phyloP scores from a whole-genome alignment of 345 rosid species.

The Viola odorata region DNA sequence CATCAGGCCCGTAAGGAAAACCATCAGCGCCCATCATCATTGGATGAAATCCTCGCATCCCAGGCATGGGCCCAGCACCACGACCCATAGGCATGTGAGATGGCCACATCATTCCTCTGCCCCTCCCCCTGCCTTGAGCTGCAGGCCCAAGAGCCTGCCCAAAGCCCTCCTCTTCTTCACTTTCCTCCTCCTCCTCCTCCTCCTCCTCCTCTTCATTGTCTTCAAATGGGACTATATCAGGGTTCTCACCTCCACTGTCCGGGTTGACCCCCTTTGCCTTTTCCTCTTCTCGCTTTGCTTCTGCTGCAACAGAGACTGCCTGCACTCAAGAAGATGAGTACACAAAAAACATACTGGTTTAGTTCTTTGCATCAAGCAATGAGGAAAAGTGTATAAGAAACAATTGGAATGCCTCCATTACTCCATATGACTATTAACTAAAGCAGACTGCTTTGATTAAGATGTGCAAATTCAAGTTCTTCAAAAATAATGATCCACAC shows the following conservation, averaged over 20 bases:
- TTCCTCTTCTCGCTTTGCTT: conserved; percentile 93
- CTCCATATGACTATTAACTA: no score
- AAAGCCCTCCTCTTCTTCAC: conserved; percentile 74
- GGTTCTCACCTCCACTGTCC: conserved; percentile 70
- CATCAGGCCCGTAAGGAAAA: conserved; percentile 76
- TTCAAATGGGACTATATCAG: conserved; percentile 93
- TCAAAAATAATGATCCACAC: no score
- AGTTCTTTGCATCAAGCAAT: neutral
- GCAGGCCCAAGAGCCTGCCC: conserved; percentile 30
- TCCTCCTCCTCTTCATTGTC: conserved; percentile 95
- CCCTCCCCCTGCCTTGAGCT: conserved; percentile 81
- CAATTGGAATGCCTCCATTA: conserved; percentile 6
- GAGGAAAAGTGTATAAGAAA: neutral
- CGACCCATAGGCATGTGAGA: conserved; percentile 77
- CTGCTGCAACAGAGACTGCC: conserved; percentile 85
- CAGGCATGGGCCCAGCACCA: conserved; percentile 81
- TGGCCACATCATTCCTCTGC: conserved; percentile 97
- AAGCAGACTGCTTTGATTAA: conserved; percentile 2
- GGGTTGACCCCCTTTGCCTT: conserved; percentile 91
- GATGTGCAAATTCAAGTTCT: no score
- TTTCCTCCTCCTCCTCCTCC: conserved; percentile 72
- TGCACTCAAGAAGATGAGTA: conserved; percentile 19
- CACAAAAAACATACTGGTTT: conserved; percentile 9
- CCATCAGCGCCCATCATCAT: conserved; percentile 84
- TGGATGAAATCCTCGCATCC: conserved; percentile 77